Evolutionary conservation across 1,284 basidiomycete genomes (phyloP).

Genomic region (Leccinum discolor): DNA sequence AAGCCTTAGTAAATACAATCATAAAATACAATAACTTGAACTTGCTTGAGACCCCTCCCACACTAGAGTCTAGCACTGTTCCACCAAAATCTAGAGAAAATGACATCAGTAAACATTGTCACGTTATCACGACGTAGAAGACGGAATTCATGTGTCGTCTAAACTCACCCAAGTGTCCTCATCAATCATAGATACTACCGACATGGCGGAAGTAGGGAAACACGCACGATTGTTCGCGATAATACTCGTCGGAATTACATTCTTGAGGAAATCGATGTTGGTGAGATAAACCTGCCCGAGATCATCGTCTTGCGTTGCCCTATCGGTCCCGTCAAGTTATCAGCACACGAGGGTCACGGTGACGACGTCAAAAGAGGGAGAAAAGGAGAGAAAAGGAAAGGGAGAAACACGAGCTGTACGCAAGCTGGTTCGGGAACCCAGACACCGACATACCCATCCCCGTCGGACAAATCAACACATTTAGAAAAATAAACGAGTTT

Average conservation of each 20-base stretch:
- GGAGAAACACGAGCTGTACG: slow-evolving; percentile 53
- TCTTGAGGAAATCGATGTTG: slow-evolving; percentile 69
- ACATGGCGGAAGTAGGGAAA: neutral
- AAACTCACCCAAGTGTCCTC: slow-evolving; percentile 18
- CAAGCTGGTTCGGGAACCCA: slow-evolving; percentile 82
- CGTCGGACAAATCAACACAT: slow-evolving; percentile 89
- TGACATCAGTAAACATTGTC: neutral
- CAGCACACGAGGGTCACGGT: too few relatives aligned
- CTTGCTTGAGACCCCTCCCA: too few relatives aligned
- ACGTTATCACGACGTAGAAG: neutral
- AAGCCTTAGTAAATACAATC: too few relatives aligned
- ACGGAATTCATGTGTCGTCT: too few relatives aligned
- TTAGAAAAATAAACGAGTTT: slow-evolving; percentile 89
- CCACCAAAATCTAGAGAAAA: neutral
- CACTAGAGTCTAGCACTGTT: neutral
- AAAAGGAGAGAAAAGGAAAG: too few relatives aligned
- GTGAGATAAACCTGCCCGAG: slow-evolving; percentile 87
- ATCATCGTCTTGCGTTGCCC: slow-evolving; percentile 94
- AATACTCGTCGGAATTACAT: slow-evolving; percentile 90
- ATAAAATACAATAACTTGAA: too few relatives aligned
- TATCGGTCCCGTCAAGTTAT: slow-evolving; percentile 29
- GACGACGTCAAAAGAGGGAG: too few relatives aligned
- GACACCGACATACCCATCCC: too few relatives aligned
- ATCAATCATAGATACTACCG: slow-evolving; percentile 25
- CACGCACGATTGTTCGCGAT: slow-evolving; percentile 76